A percentile compares a stretch with the other conserved stretches of the same genome.
phyloP scores from a whole-genome alignment of 805 yeast species.

The Saccharomycopsis guyanensis region DNA sequence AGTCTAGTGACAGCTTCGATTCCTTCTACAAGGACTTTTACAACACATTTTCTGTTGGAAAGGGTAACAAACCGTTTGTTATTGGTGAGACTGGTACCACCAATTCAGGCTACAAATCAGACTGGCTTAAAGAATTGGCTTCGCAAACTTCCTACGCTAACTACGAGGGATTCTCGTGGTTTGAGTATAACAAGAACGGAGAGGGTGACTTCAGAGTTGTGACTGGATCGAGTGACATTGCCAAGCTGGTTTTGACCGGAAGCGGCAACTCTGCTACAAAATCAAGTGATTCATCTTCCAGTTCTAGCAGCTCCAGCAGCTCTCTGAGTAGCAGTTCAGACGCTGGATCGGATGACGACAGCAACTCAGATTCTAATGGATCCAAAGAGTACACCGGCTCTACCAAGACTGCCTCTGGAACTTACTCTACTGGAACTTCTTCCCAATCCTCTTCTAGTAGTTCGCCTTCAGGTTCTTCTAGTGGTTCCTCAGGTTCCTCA shows the following conservation, averaged over 20 bases:
- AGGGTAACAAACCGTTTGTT: conserved; percentile 4
- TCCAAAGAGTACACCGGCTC: too few relatives aligned
- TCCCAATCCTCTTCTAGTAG: too few relatives aligned
- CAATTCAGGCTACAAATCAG: background rate
- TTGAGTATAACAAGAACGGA: conserved; percentile 10
- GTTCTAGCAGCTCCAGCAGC: background rate
- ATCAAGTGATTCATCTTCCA: too few relatives aligned
- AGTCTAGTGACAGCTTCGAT: conserved; percentile 4
- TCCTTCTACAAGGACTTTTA: conserved; percentile 1
- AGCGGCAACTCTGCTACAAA: background rate
- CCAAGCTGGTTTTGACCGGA: conserved; percentile 2
- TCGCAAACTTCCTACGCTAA: conserved; percentile 20
- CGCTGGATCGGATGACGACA: too few relatives aligned
- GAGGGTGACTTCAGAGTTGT: conserved; percentile 12
- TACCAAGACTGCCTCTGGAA: too few relatives aligned
- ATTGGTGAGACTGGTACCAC: conserved; percentile 14
- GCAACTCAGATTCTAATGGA: too few relatives aligned
- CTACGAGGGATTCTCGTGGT: conserved; percentile 8
- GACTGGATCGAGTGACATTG: background rate
- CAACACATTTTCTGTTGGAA: background rate
- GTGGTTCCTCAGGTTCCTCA: too few relatives aligned
- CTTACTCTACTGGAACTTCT: too few relatives aligned
- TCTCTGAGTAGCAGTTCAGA: too few relatives aligned
- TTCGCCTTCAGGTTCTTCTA: too few relatives aligned
- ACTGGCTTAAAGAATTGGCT: conserved; percentile 4